Percentiles rank a stretch among this genome's conserved stretches.
phyloP scores from a whole-genome alignment of 768 basidiomycete species.

The Tylopilus intermedius region DNA sequence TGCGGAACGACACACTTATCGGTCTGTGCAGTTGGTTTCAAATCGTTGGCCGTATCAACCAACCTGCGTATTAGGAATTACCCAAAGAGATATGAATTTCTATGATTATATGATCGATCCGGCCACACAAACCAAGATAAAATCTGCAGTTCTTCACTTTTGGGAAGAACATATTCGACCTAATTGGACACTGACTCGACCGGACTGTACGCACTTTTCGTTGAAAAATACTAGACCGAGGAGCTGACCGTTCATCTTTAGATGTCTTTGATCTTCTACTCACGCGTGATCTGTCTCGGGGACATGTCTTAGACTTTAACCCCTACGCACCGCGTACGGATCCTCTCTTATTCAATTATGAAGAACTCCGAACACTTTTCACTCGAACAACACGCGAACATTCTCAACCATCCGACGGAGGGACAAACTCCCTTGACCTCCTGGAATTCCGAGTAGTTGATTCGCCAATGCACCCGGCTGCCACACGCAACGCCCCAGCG shows the following conservation, averaged over 20 bases:
- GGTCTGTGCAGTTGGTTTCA: slow-evolving; percentile 41
- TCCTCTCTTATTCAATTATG: slow-evolving; percentile 77
- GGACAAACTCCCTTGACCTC: slow-evolving; percentile 4
- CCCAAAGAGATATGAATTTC: slow-evolving; percentile 84
- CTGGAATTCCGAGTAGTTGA: slow-evolving; percentile 64
- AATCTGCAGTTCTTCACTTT: slow-evolving; percentile 47
- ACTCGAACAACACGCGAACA: slow-evolving; percentile 4
- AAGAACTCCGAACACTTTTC: slow-evolving; percentile 54
- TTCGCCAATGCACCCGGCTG: slow-evolving; percentile 67
- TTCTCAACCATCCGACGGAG: not conserved
- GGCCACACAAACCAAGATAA: slow-evolving; percentile 48
- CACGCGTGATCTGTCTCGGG: slow-evolving; percentile 70
- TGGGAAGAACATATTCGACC: slow-evolving; percentile 66
- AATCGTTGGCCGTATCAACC: not conserved
- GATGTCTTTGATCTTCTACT: slow-evolving; percentile 86
- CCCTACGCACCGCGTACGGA: slow-evolving; percentile 87
- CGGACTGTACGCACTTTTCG: slow-evolving; percentile 56
- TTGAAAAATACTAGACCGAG: not conserved
- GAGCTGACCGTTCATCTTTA: not conserved
- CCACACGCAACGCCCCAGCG: slow-evolving; percentile 60
- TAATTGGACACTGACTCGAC: slow-evolving; percentile 47
- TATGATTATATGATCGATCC: slow-evolving; percentile 81
- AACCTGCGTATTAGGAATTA: slow-evolving; percentile 51
- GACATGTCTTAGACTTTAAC: slow-evolving; percentile 88
- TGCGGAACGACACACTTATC: slow-evolving; percentile 61